These are phyloP conservation scores for Lentithecium fluviatile DNA, from an alignment of 495 filamentous ascomycete genomes.

Conservation along the genomic window DNA sequence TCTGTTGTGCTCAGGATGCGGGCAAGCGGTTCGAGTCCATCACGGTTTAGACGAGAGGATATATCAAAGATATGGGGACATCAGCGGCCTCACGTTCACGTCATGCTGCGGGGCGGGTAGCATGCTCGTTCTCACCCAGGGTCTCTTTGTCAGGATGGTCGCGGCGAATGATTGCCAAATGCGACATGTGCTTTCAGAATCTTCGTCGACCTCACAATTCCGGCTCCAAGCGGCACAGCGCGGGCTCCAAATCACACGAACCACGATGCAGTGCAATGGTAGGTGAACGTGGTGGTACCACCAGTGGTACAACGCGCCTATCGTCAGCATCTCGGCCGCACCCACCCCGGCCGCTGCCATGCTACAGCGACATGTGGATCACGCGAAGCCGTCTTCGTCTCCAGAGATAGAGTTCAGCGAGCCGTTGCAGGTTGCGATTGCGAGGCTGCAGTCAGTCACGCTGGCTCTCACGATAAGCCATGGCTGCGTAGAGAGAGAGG, in stretches of 20 bases:
- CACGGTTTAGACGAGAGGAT: background rate
- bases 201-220: background rate
- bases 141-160: slow-evolving; percentile 13
- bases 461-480: background rate
- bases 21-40: too few relatives aligned
- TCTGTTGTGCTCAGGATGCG: background rate
- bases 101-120: slow-evolving; percentile 12
- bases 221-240: slow-evolving; percentile 11
- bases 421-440: background rate
- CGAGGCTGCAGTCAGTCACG: slow-evolving; percentile 12
- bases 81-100: slow-evolving; percentile 10
- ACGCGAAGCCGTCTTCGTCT: background rate
- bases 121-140: slow-evolving; percentile 8
- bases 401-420: background rate
- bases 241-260: background rate
- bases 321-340: background rate
- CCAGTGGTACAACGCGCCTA: slow-evolving; percentile 30
- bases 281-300: slow-evolving; percentile 34
- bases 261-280: slow-evolving; percentile 25
- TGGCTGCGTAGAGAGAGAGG: background rate
- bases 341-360: slow-evolving; percentile 15
- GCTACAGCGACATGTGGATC: slow-evolving; percentile 18
- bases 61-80: background rate
- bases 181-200: background rate
- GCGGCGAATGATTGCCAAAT: slow-evolving; percentile 2